Evolutionary conservation across 1,284 basidiomycete species (phyloP).

Genomic region (Mrakiaceae sp.): DNA sequence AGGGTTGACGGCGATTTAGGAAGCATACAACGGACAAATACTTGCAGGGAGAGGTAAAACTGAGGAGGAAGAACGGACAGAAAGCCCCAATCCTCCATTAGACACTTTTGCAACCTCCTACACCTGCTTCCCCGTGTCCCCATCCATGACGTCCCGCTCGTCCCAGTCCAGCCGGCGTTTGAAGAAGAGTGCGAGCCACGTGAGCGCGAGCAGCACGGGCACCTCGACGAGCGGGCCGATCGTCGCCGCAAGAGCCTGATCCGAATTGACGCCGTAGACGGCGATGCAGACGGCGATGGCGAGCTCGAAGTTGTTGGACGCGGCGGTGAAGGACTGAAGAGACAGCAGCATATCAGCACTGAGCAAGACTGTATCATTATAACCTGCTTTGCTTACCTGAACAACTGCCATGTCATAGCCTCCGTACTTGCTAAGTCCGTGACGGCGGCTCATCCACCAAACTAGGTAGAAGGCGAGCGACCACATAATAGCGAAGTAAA

Average conservation of each 20-base stretch:
- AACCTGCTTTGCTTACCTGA: constrained; percentile 30
- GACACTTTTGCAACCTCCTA: too few species aligned
- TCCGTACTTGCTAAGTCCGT: constrained; percentile 19
- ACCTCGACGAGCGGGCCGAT: constrained; percentile 62
- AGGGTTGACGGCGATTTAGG: too few species aligned
- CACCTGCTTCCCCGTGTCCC: neutral
- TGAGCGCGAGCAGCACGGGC: constrained; percentile 60
- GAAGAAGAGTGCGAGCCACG: constrained; percentile 55
- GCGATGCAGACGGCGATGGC: constrained; percentile 75
- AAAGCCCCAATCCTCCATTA: too few species aligned
- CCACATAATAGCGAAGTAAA: constrained; percentile 76
- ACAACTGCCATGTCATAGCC: constrained; percentile 59
- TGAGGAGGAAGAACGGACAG: too few species aligned
- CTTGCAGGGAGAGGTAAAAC: too few species aligned
- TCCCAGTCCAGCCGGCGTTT: constrained; percentile 42
- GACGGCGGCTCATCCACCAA: constrained; percentile 38
- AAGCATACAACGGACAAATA: too few species aligned
- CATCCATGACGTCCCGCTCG: neutral
- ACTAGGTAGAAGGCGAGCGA: constrained; percentile 48
- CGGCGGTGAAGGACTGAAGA: constrained; percentile 34
- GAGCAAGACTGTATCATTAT: neutral
- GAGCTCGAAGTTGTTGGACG: constrained; percentile 48
- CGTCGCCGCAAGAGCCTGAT: constrained; percentile 65
- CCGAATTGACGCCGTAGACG: constrained; percentile 59
- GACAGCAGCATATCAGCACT: neutral